phyloP scores from a whole-genome alignment of 139 green algal species.

The Limnomonas spitsbergensis region DNA sequence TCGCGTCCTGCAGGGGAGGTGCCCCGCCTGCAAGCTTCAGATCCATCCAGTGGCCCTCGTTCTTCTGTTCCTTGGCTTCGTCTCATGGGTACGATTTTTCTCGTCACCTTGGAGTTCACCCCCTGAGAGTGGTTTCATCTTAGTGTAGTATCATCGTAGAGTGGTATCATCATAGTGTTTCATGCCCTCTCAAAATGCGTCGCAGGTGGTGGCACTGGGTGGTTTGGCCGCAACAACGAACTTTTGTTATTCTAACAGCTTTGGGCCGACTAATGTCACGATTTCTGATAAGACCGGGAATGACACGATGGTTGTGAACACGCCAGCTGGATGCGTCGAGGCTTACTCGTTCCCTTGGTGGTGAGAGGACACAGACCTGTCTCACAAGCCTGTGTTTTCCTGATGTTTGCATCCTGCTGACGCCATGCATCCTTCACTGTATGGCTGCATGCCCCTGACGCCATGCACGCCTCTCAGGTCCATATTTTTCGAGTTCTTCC shows the following conservation, averaged over 20 bases:
- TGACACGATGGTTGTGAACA: neutral
- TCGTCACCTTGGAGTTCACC: neutral
- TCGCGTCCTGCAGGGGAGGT: neutral
- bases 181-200: too few species aligned
- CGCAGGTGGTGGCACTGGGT: constrained; percentile 14
- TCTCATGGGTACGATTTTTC: constrained; percentile 7
- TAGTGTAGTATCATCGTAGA: too few species aligned
- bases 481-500: constrained; percentile 23
- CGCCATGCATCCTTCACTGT: too few species aligned
- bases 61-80: constrained; percentile 6
- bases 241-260: constrained; percentile 15
- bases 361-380: neutral
- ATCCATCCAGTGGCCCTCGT: constrained; percentile 14
- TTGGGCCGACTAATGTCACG: neutral
- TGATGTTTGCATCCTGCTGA: too few species aligned
- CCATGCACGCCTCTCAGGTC: too few species aligned
- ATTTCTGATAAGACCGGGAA: neutral
- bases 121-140: too few species aligned
- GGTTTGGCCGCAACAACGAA: constrained; percentile 17
- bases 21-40: constrained; percentile 12
- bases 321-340: neutral
- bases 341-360: neutral
- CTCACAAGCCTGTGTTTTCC: too few species aligned
- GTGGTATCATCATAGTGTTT: too few species aligned
- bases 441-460: too few species aligned